A percentile compares a stretch with the other conserved stretches of the same genome.
Conservation (phyloP, 169 alveolate genomes). For the Plasmodium adleri region DNA sequence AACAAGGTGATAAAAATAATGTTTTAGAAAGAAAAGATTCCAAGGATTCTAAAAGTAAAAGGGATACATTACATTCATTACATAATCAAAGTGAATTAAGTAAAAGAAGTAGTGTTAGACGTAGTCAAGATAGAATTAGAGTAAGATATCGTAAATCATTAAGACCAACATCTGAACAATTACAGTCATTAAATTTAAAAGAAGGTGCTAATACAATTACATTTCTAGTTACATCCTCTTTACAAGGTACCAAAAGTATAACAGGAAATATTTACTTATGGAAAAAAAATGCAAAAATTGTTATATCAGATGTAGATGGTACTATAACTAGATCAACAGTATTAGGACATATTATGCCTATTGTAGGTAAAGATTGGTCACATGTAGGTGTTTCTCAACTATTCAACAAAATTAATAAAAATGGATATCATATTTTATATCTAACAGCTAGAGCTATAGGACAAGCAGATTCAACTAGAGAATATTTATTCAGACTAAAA, state of each 20-base stretch:
- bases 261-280: conserved; percentile 94
- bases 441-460: conserved; percentile 99
- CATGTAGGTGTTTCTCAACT: conserved; percentile 97
- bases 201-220: conserved; percentile 92
- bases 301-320: conserved; percentile 98
- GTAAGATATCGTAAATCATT: conserved; percentile 84
- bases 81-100: conserved; percentile 32
- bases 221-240: conserved; percentile 90
- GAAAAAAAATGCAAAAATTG: conserved; percentile 93
- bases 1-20: not conserved
- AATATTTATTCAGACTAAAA: conserved; percentile 90
- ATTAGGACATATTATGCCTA: conserved; percentile 97
- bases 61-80: conserved; percentile 6
- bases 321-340: conserved; percentile 97
- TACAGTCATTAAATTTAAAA: conserved; percentile 88
- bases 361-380: conserved; percentile 98
- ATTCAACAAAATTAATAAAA: conserved; percentile 90
- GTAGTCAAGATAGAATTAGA: conserved; percentile 52
- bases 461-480: conserved; percentile 96
- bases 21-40: not conserved
- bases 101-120: conserved; percentile 53
- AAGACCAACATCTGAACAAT: conserved; percentile 92
- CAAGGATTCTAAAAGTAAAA: conserved; percentile 10
- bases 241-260: conserved; percentile 94
- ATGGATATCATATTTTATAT: conserved; percentile 96